Percentiles rank a stretch among this genome's conserved stretches.
phyloP scores from a whole-genome alignment of 345 rosid genomes.

The Camelina neglecta region DNA sequence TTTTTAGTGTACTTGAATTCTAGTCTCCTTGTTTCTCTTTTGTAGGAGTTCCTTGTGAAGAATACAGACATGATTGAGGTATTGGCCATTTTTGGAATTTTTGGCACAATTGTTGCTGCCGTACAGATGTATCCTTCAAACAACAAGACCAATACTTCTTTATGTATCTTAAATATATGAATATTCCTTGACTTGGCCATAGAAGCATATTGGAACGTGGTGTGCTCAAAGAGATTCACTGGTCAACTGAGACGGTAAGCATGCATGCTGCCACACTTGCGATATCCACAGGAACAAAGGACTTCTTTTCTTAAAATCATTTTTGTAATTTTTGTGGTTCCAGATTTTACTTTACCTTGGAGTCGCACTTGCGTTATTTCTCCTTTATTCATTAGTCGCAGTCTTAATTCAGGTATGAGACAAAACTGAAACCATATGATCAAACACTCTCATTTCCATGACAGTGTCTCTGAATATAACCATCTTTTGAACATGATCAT shows the following conservation, averaged over 20 bases:
- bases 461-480: too few relatives aligned
- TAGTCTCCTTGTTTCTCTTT: background rate
- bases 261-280: slow-evolving; percentile 36
- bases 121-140: slow-evolving; percentile 88
- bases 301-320: too few relatives aligned
- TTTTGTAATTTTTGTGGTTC: slow-evolving; percentile 22
- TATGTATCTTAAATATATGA: slow-evolving; percentile 15
- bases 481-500: too few relatives aligned
- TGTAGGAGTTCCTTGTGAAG: slow-evolving; percentile 83
- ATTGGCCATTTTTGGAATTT: slow-evolving; percentile 76
- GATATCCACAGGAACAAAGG: too few relatives aligned
- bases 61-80: slow-evolving; percentile 81
- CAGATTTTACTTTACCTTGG: slow-evolving; percentile 74
- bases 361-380: slow-evolving; percentile 65
- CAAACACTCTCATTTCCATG: background rate
- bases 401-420: slow-evolving; percentile 75
- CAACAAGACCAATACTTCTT: background rate
- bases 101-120: slow-evolving; percentile 81
- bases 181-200: slow-evolving; percentile 49
- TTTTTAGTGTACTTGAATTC: background rate
- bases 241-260: slow-evolving; percentile 88
- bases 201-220: slow-evolving; percentile 81
- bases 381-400: slow-evolving; percentile 80
- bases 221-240: slow-evolving; percentile 74
- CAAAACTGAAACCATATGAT: background rate